Evolutionary conservation across 352 stramenopile species (phyloP), one percentile per base, ranked within the genome.

Genomic region (Globisporangium paddicum): DNA sequence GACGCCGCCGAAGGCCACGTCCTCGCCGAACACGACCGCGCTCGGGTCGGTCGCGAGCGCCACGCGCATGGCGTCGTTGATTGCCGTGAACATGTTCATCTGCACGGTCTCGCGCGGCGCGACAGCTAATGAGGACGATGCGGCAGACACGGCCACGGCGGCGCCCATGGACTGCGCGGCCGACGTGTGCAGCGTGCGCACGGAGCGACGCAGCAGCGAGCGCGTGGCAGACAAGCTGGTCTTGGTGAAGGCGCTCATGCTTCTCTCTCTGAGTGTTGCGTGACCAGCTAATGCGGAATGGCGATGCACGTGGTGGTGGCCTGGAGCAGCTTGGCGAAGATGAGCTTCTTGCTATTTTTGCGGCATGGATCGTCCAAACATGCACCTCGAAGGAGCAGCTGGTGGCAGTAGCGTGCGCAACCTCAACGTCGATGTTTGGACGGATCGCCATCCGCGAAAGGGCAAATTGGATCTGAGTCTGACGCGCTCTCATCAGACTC

Each of bases 1-100:
- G 32, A 99, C 96, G 48, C 96, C 96, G 47, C 97, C 97, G 71
- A 99, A 99, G 5, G 90, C 96, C 54, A 99, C 96, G 68, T 99
- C 97, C 77, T 99, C 96, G 9, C 97, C 97, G 84, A 99, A 99
- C 23, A 98, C 64, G 59, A 98, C 89, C 1, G 93, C 83, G 1
- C 67, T 87, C 3, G 79, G 78, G 67, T 99, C 95, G 1, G 92
- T 97, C 34, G 84, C 69, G 65, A 98, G 69, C 6, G 90, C 90
- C 25, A 92, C 79, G 49, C 86, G 79, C 87, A 98, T 92, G 58
- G 85, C 91, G 62, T 96, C 84, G 67, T 97, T 98, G 69, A 98
- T 92, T 52, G 90, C 90, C 10, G 86, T 97, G 68, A 97, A 96
- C 68, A 98, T 74, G 69, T 96, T 97, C 90, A 51, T 97, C 59